Evolutionary conservation across 495 filamentous ascomycete genomes (phyloP).

Genomic region (Neurospora sp.): DNA sequence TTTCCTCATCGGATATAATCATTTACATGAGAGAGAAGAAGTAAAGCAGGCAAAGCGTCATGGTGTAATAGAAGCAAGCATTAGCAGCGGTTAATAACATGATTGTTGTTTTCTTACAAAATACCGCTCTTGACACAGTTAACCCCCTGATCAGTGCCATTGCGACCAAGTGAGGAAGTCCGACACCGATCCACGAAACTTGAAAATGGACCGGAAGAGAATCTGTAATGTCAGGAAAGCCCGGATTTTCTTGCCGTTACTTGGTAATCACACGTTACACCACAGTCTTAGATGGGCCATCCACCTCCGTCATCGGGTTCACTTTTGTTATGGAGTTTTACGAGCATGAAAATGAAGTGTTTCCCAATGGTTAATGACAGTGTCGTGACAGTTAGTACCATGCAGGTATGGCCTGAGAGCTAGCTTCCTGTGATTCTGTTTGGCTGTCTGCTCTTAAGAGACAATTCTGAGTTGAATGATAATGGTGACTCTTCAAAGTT

Average conservation of each 20-base stretch:
- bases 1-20: background rate
- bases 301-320: background rate
- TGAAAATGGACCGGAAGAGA: background rate
- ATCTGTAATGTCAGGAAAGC: background rate
- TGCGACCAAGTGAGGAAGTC: background rate
- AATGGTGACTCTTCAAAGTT: background rate
- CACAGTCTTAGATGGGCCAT: background rate
- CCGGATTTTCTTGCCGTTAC: background rate
- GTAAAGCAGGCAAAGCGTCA: background rate
- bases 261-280: background rate
- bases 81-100: slow-evolving; percentile 3
- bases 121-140: too few species aligned
- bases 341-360: too few species aligned
- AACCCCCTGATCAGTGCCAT: too few species aligned
- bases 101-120: background rate
- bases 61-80: background rate
- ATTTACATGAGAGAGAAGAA: background rate
- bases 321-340: too few species aligned
- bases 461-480: too few species aligned
- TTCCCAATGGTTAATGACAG: too few species aligned
- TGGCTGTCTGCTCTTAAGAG: background rate
- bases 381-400: background rate
- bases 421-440: background rate
- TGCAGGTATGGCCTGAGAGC: background rate
- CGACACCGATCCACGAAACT: background rate